Evolutionary conservation across 2,329 filamentous ascomycete species (phyloP).

Genomic region (Apiospora arundinis): DNA sequence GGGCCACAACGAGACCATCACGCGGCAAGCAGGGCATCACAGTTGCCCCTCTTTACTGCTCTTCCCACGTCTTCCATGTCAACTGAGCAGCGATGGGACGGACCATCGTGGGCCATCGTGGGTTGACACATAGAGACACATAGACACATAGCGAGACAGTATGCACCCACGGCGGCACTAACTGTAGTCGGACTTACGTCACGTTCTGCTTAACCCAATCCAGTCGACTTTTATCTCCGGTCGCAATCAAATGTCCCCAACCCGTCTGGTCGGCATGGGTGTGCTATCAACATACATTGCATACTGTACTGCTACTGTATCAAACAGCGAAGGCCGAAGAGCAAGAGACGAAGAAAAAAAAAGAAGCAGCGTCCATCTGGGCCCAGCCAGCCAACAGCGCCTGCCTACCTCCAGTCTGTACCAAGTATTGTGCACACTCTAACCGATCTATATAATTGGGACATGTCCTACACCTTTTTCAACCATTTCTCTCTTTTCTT

Average conservation of each 20-base stretch:
- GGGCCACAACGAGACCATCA: constrained; percentile 6
- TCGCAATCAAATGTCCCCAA: constrained; percentile 19
- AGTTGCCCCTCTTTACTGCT: no score
- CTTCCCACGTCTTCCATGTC: not conserved
- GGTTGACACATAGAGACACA: not conserved
- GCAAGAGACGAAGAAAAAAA: not conserved
- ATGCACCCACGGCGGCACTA: not conserved
- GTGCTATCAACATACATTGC: not conserved
- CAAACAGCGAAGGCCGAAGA: not conserved
- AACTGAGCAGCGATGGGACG: not conserved
- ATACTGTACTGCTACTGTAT: not conserved
- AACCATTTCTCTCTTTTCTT: not conserved
- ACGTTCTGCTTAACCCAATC: constrained; percentile 10
- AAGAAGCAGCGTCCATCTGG: not conserved
- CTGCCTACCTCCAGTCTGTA: not conserved
- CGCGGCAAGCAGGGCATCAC: not conserved
- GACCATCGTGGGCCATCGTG: not conserved
- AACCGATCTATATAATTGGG: constrained; percentile 8
- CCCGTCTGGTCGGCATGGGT: no score
- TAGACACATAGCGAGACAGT: constrained; percentile 1
- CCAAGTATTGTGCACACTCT: constrained; percentile 9
- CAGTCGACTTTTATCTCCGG: constrained; percentile 1
- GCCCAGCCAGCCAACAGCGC: not conserved
- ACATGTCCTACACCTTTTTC: not conserved
- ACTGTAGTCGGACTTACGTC: constrained; percentile 19